Percentiles rank a stretch among this genome's conserved stretches.
phyloP scores from a whole-genome alignment of 192 early-diverging fungal genomes.

The Pilaira anomala region DNA sequence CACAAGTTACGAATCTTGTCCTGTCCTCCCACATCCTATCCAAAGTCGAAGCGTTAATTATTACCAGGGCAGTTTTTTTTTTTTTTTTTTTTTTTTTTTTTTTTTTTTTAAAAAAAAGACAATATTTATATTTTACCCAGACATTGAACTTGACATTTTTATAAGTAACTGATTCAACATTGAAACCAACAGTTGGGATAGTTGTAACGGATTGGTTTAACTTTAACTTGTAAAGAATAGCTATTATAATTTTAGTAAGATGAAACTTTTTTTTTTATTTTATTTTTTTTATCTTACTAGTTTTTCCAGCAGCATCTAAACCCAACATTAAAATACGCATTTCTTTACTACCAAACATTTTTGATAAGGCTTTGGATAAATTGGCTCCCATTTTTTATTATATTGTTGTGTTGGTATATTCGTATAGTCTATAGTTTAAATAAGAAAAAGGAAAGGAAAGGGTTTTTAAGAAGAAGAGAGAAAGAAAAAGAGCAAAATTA shows the following conservation, averaged over 20 bases:
- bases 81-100: not conserved
- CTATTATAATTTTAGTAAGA: constrained; percentile 25
- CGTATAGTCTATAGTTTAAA: not conserved
- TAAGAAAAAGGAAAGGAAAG: constrained; percentile 9
- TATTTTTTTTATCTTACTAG: constrained; percentile 49
- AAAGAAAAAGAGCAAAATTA: not conserved
- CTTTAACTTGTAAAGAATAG: constrained; percentile 98
- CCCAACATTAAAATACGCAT: constrained; percentile 97
- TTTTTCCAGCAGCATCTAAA: constrained; percentile 90
- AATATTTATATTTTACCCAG: constrained; percentile 1
- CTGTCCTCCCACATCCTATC: constrained; percentile 83
- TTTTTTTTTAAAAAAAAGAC: not conserved
- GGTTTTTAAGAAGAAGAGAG: not conserved
- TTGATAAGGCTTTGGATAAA: constrained; percentile 70
- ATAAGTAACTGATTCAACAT: constrained; percentile 83
- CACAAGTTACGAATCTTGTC: constrained; percentile 87
- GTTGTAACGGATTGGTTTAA: constrained; percentile 97
- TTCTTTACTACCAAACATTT: constrained; percentile 89
- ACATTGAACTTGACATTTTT: constrained; percentile 60
- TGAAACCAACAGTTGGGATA: constrained; percentile 95
- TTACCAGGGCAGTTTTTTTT: too few relatives aligned
- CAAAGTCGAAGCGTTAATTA: too few relatives aligned
- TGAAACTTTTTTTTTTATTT: not conserved
- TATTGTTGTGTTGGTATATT: not conserved
- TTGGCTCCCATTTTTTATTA: constrained; percentile 69